phyloP scores from a whole-genome alignment of 805 yeast genomes.

The Lachancea meyersii region DNA sequence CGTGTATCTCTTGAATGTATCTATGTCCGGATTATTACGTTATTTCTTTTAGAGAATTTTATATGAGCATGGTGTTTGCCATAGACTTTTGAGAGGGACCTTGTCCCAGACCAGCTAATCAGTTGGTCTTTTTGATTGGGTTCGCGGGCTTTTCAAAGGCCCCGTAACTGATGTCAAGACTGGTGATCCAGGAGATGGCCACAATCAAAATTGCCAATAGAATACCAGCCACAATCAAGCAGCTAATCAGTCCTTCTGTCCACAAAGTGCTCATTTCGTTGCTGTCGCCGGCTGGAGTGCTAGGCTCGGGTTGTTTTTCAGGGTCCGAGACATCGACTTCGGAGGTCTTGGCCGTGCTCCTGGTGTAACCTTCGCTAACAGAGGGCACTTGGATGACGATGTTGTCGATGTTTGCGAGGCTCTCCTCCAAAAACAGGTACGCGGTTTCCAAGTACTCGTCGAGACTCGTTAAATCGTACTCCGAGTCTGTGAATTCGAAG shows the following conservation, averaged over 20 bases:
- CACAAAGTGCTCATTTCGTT: constrained; percentile 28
- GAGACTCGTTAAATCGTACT: constrained; percentile 21
- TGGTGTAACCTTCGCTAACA: neutral
- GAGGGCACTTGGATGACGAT: constrained; percentile 16
- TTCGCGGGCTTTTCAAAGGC: constrained; percentile 59
- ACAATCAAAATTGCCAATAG: constrained; percentile 49
- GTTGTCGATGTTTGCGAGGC: constrained; percentile 16
- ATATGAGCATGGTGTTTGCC: neutral
- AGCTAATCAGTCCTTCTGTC: constrained; percentile 66
- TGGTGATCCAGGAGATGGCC: constrained; percentile 66
- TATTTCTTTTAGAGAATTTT: neutral
- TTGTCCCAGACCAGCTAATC: constrained; percentile 2
- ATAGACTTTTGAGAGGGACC: neutral
- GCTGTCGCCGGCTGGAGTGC: constrained; percentile 9
- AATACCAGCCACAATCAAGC: constrained; percentile 57
- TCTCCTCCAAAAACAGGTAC: constrained; percentile 21
- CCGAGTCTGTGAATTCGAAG: constrained; percentile 19
- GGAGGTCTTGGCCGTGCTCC: constrained; percentile 1
- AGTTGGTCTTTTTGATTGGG: constrained; percentile 31
- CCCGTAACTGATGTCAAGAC: constrained; percentile 70
- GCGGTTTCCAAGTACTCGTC: constrained; percentile 27
- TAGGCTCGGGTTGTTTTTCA: constrained; percentile 5
- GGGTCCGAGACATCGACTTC: constrained; percentile 3
- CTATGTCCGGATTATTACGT: constrained; percentile 10
- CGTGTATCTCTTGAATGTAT: constrained; percentile 8